Conservation (phyloP, 257 asterid species). For the Eustoma russellianum region DNA sequence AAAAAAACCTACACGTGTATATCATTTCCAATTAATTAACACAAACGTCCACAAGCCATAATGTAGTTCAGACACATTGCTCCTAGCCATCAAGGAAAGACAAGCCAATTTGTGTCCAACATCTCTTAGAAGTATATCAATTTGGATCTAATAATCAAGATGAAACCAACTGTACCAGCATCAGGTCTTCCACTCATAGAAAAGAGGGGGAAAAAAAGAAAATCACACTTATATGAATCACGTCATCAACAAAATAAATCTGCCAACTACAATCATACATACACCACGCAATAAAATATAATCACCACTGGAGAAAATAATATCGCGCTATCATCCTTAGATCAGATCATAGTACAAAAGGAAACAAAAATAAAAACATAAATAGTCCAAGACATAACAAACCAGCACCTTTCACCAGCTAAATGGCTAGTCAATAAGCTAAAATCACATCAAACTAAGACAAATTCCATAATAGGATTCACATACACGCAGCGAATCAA, state of each 20-base stretch:
- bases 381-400: neutral
- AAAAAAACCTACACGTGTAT: constrained; percentile 22
- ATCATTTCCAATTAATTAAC: neutral
- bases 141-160: constrained; percentile 3
- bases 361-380: too few relatives aligned
- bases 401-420: neutral
- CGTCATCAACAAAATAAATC: too few relatives aligned
- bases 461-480: neutral
- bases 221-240: too few relatives aligned
- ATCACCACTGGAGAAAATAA: neutral
- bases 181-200: neutral
- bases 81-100: neutral
- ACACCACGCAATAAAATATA: neutral
- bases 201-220: too few relatives aligned
- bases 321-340: constrained; percentile 7
- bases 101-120: neutral
- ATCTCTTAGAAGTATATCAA: neutral
- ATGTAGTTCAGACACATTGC: neutral
- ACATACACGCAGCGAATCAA: neutral
- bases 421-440: neutral
- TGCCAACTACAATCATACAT: neutral
- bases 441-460: constrained; percentile 10
- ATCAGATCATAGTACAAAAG: constrained; percentile 12
- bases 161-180: neutral
- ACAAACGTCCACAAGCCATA: neutral